Conservation (phyloP, 1,139 yeast genomes). For the Yamadazyma diddensiae region DNA sequence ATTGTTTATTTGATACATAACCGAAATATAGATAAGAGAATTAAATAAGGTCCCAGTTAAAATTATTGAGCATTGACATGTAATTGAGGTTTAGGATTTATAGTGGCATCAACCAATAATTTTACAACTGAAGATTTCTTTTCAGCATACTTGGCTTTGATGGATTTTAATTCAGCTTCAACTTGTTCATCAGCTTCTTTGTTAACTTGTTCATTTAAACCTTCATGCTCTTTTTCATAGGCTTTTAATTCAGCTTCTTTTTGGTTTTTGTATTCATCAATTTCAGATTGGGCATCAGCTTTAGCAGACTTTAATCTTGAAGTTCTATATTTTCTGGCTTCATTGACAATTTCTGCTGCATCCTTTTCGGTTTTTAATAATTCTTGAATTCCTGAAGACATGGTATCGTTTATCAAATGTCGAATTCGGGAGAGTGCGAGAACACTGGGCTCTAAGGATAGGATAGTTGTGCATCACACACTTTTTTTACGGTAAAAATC, state of each 20-base stretch:
- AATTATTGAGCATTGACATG: slow-evolving; percentile 65
- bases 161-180: slow-evolving; percentile 56
- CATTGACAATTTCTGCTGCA: slow-evolving; percentile 91
- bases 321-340: slow-evolving; percentile 85
- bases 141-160: slow-evolving; percentile 58
- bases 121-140: slow-evolving; percentile 71
- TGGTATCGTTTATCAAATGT: slow-evolving; percentile 8
- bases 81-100: slow-evolving; percentile 73
- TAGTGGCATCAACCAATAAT: slow-evolving; percentile 76
- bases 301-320: slow-evolving; percentile 91
- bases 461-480: too few species aligned
- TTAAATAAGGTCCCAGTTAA: slow-evolving; percentile 1
- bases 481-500: too few species aligned
- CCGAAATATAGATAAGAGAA: slow-evolving; percentile 4
- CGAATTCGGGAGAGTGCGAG: not conserved
- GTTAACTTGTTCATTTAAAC: slow-evolving; percentile 64
- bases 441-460: too few species aligned
- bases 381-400: slow-evolving; percentile 40
- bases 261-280: slow-evolving; percentile 77
- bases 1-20: not conserved
- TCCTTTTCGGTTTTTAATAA: slow-evolving; percentile 80
- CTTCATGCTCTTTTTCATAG: slow-evolving; percentile 67
- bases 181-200: slow-evolving; percentile 68
- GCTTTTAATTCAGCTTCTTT: slow-evolving; percentile 81
- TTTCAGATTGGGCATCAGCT: slow-evolving; percentile 87